These are phyloP conservation scores for Entoloma clypeatum DNA, from an alignment of 1,284 basidiomycete genomes.

Conservation along the genomic window DNA sequence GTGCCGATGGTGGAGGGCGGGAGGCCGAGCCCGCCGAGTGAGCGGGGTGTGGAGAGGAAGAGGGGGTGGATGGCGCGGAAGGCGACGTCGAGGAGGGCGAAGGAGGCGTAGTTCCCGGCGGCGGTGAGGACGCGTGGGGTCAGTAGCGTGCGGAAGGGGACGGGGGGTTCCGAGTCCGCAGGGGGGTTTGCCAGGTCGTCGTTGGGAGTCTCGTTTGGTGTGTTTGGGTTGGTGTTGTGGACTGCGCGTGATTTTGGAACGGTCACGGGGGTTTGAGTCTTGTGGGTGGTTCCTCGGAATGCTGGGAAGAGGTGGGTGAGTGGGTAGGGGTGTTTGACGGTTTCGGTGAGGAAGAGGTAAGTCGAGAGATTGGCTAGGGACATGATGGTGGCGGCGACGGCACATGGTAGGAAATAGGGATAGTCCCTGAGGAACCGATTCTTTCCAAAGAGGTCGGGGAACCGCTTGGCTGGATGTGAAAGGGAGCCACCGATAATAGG, in stretches of 20 bases:
- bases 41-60: conserved; percentile 35
- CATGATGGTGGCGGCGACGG: conserved; percentile 22
- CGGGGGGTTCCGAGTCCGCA: conserved; percentile 17
- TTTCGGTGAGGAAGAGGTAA: conserved; percentile 29
- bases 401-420: conserved; percentile 32
- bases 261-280: background rate
- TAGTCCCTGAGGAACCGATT: conserved; percentile 22
- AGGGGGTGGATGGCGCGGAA: conserved; percentile 35
- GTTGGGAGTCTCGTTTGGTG: conserved; percentile 12
- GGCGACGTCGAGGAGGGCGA: conserved; percentile 36
- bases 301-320: conserved; percentile 8
- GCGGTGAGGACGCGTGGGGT: conserved; percentile 32
- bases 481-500: conserved; percentile 41
- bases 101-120: conserved; percentile 34
- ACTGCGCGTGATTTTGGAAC: background rate
- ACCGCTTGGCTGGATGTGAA: conserved; percentile 37
- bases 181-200: conserved; percentile 6
- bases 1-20: conserved; percentile 32
- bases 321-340: conserved; percentile 16
- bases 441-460: conserved; percentile 31
- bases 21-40: conserved; percentile 36
- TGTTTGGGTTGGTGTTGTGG: background rate
- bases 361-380: conserved; percentile 24
- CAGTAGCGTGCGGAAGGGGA: conserved; percentile 33
- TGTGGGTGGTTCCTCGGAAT: background rate